phyloP scores from a whole-genome alignment of 495 filamentous ascomycete genomes.

The Arthonia radiata region DNA sequence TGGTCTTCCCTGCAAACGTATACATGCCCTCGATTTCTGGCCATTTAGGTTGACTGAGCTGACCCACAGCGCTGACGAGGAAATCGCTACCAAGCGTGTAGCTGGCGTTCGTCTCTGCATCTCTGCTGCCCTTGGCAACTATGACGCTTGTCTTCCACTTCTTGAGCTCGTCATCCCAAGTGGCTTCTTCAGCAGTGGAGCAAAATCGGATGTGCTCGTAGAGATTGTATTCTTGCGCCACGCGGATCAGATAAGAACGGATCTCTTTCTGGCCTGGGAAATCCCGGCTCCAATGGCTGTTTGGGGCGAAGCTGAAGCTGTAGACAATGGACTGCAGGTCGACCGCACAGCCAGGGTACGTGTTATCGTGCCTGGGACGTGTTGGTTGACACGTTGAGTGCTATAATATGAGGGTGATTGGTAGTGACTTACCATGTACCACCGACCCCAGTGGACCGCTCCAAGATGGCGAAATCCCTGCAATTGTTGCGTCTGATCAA shows the following conservation, averaged over 20 bases:
- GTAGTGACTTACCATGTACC: slow-evolving; percentile 34
- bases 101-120: slow-evolving; percentile 17
- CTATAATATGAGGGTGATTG: too few species aligned
- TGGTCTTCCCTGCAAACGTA: too few species aligned
- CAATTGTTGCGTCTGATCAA: slow-evolving; percentile 26
- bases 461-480: slow-evolving; percentile 29
- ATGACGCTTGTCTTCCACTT: slow-evolving; percentile 28
- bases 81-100: slow-evolving; percentile 29
- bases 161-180: slow-evolving; percentile 28
- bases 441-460: slow-evolving; percentile 26
- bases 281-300: slow-evolving; percentile 34
- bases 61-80: slow-evolving; percentile 37
- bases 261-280: slow-evolving; percentile 42
- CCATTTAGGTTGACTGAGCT: slow-evolving; percentile 33
- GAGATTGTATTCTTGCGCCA: slow-evolving; percentile 34
- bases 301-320: slow-evolving; percentile 42
- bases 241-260: slow-evolving; percentile 23
- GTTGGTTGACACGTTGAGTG: too few species aligned
- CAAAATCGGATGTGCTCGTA: slow-evolving; percentile 29
- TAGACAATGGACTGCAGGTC: slow-evolving; percentile 28
- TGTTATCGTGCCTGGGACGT: too few species aligned
- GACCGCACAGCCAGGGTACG: too few species aligned
- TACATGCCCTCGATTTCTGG: too few species aligned
- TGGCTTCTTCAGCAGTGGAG: slow-evolving; percentile 21
- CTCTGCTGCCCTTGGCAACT: slow-evolving; percentile 19